phyloP scores from a whole-genome alignment of 2,329 filamentous ascomycete genomes.

The Colletotrichum destructivum region DNA sequence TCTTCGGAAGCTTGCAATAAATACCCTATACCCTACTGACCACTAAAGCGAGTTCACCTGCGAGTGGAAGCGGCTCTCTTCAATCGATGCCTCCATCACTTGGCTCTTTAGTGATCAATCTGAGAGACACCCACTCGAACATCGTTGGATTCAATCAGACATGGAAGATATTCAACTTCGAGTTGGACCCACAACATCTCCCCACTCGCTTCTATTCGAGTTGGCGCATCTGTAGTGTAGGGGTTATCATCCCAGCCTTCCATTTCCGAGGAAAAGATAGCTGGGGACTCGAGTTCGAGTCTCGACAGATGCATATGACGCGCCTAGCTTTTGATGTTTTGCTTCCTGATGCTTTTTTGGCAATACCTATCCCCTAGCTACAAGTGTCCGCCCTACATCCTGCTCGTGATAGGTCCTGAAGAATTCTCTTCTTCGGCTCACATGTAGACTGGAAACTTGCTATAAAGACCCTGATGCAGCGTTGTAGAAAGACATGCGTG shows the following conservation, averaged over 20 bases:
- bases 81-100: too few species aligned
- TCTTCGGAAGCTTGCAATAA: background rate
- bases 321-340: background rate
- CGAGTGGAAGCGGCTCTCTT: too few species aligned
- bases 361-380: background rate
- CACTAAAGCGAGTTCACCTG: too few species aligned
- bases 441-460: background rate
- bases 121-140: background rate
- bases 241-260: constrained; percentile 42
- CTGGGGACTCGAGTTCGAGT: constrained; percentile 39
- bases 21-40: background rate
- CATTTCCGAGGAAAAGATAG: constrained; percentile 3
- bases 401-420: too few species aligned
- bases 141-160: too few species aligned
- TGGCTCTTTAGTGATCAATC: too few species aligned
- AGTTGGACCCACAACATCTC: background rate
- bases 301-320: constrained; percentile 22
- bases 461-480: background rate
- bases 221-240: constrained; percentile 37
- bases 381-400: too few species aligned
- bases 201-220: background rate
- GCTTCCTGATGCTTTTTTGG: too few species aligned
- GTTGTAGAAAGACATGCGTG: background rate
- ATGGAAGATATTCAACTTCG: background rate
- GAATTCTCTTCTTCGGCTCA: background rate